phyloP scores from a whole-genome alignment of 129 eudicot genomes.

The Apium graveolens region DNA sequence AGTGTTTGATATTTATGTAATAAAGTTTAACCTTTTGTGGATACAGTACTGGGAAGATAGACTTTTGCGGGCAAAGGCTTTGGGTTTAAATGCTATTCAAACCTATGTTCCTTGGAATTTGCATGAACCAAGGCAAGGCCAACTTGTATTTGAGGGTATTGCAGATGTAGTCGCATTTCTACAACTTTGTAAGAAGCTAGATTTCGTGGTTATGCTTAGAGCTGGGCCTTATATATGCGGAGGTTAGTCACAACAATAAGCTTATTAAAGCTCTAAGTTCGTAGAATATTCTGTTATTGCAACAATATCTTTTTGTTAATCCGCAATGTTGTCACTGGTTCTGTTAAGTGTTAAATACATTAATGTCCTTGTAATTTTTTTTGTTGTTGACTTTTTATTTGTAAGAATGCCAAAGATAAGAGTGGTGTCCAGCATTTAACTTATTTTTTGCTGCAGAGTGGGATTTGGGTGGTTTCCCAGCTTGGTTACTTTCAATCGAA shows the following conservation, averaged over 20 bases:
- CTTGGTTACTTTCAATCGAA: slow-evolving; percentile 84
- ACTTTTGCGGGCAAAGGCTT: slow-evolving; percentile 82
- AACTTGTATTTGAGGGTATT: slow-evolving; percentile 64
- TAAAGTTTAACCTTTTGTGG: neutral
- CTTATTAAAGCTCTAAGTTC: neutral
- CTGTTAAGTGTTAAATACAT: neutral
- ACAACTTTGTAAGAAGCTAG: slow-evolving; percentile 70
- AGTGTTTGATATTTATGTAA: neutral
- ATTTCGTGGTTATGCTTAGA: slow-evolving; percentile 80
- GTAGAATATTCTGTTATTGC: no score
- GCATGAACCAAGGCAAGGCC: slow-evolving; percentile 82
- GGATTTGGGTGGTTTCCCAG: slow-evolving; percentile 96
- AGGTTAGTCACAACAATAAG: slow-evolving; percentile 34
- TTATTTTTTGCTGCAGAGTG: slow-evolving; percentile 57
- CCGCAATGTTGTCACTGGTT: neutral
- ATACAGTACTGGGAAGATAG: slow-evolving; percentile 93
- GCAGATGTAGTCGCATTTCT: slow-evolving; percentile 81
- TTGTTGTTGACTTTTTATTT: neutral
- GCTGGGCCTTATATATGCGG: slow-evolving; percentile 96
- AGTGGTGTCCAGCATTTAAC: neutral
- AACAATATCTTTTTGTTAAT: neutral
- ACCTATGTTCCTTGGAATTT: slow-evolving; percentile 98
- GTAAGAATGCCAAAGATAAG: neutral
- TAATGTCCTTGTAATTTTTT: neutral
- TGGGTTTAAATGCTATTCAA: slow-evolving; percentile 92